Evolutionary conservation across 2,329 filamentous ascomycete genomes (phyloP).

Genomic region (Talaromyces sp.): DNA sequence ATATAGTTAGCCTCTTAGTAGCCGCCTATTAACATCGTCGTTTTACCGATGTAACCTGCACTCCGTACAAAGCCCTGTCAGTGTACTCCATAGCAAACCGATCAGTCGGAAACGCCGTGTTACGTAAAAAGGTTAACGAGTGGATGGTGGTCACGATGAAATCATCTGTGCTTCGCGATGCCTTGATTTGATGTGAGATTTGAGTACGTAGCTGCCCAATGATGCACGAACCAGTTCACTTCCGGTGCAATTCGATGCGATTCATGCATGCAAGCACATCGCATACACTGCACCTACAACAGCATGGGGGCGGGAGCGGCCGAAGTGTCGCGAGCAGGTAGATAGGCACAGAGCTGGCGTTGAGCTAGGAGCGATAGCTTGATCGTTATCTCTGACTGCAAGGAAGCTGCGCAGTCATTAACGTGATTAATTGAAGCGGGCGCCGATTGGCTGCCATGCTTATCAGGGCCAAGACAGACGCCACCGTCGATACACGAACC

Average conservation of each 20-base stretch:
- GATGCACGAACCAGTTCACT: neutral
- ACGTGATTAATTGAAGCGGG: neutral
- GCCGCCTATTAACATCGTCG: neutral
- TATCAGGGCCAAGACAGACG: neutral
- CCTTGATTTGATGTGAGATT: neutral
- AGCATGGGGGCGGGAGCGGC: constrained; percentile 12
- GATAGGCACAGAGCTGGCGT: neutral
- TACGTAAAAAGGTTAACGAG: constrained; percentile 10
- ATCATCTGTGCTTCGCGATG: neutral
- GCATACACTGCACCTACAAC: neutral
- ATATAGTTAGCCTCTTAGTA: neutral
- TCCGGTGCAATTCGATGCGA: neutral
- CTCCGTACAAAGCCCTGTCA: neutral
- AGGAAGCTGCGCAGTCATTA: neutral
- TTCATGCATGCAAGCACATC: neutral
- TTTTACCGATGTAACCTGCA: neutral
- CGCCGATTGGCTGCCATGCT: neutral
- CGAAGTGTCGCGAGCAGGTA: neutral
- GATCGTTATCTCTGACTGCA: neutral
- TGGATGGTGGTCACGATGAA: neutral
- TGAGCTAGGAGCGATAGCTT: neutral
- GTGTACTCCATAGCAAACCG: neutral
- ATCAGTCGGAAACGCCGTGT: neutral
- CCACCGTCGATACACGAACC: neutral
- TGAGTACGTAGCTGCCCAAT: neutral